Evolutionary conservation across 179 eudicot genomes (phyloP).

Genomic region (Spinacia oleracea): DNA sequence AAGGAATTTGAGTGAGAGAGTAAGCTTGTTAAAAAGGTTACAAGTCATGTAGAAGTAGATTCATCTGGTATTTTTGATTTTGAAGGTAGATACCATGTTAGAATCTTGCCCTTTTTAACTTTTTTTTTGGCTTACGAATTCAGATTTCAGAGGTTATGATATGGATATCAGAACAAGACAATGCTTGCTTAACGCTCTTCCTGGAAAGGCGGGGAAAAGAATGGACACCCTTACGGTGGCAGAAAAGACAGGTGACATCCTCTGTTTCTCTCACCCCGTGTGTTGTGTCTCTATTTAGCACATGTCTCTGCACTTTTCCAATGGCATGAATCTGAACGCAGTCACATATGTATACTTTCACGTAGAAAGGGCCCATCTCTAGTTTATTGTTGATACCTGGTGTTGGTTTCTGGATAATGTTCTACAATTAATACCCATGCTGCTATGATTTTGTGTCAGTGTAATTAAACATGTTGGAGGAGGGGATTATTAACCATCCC

Average conservation of each 20-base stretch:
- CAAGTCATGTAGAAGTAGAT: background rate
- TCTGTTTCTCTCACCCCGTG: constrained; percentile 27
- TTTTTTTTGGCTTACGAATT: constrained; percentile 16
- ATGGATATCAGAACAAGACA: constrained; percentile 97
- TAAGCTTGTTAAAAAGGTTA: background rate
- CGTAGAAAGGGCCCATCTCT: background rate
- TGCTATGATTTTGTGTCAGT: constrained; percentile 58
- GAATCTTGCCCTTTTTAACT: background rate
- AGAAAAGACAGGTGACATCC: constrained; percentile 80
- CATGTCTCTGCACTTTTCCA: background rate
- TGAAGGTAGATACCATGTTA: background rate
- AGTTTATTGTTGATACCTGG: constrained; percentile 11
- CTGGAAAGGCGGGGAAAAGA: constrained; percentile 92
- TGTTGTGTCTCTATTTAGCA: background rate
- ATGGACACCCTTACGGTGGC: constrained; percentile 99
- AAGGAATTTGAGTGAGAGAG: constrained; percentile 29
- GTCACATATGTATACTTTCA: background rate
- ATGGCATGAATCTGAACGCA: background rate
- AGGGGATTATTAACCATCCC: constrained; percentile 94
- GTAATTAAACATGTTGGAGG: constrained; percentile 98
- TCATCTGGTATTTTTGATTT: constrained; percentile 1
- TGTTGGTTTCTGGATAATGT: constrained; percentile 11
- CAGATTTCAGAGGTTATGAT: constrained; percentile 92
- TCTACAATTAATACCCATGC: constrained; percentile 29
- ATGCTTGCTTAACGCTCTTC: constrained; percentile 88